These are phyloP conservation scores for Aspergillus ibericus DNA, from an alignment of 2,329 filamentous ascomycete genomes.

Conservation along the genomic window DNA sequence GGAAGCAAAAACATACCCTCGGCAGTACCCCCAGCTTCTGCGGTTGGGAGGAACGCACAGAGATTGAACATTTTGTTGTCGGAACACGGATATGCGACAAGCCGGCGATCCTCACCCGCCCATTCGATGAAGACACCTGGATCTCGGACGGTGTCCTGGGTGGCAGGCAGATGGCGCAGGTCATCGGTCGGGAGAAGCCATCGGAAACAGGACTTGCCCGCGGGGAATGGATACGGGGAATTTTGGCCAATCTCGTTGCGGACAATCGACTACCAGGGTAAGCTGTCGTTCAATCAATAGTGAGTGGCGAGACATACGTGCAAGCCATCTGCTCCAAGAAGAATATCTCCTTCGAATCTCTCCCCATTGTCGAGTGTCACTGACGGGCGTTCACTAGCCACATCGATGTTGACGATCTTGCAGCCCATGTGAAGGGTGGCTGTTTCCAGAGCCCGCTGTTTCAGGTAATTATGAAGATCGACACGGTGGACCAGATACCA, in stretches of 20 bases:
- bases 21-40: constrained; percentile 32
- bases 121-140: constrained; percentile 45
- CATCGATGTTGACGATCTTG: constrained; percentile 20
- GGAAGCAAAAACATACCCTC: constrained; percentile 12
- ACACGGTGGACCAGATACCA: constrained; percentile 43
- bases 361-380: constrained; percentile 25
- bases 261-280: constrained; percentile 21
- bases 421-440: constrained; percentile 25
- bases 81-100: constrained; percentile 50
- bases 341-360: constrained; percentile 20
- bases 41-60: constrained; percentile 50
- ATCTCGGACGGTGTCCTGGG: constrained; percentile 13
- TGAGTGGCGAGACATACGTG: constrained; percentile 15
- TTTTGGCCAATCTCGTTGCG: constrained; percentile 20
- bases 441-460: constrained; percentile 30
- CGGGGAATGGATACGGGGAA: constrained; percentile 18
- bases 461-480: constrained; percentile 43
- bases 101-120: constrained; percentile 41
- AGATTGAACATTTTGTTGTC: constrained; percentile 48
- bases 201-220: constrained; percentile 27
- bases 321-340: constrained; percentile 29
- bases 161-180: constrained; percentile 12
- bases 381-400: constrained; percentile 11
- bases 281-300: background rate
- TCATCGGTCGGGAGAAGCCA: constrained; percentile 25